Evolutionary conservation across 108 stramenopile species (phyloP).

Genomic region (Skeletonema grethae): DNA sequence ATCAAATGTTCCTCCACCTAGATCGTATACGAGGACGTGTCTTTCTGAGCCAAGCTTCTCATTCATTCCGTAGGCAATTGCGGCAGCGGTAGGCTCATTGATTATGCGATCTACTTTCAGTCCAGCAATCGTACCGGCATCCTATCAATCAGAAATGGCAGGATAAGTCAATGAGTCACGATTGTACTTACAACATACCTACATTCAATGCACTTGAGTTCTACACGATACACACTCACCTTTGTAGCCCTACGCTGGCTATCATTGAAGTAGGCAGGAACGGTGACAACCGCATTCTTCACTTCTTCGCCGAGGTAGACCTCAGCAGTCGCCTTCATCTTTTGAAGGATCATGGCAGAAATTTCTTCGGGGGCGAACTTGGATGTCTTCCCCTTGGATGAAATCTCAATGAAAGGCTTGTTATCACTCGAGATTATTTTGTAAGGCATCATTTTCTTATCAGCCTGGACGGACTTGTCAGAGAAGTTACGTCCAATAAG

Average conservation of each 20-base stretch:
- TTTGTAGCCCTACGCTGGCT: slow-evolving; percentile 90
- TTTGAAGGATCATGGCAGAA: slow-evolving; percentile 76
- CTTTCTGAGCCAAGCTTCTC: slow-evolving; percentile 74
- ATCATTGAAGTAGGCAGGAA: slow-evolving; percentile 92
- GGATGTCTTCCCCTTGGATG: slow-evolving; percentile 59
- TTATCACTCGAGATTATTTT: slow-evolving; percentile 71
- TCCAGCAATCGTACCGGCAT: slow-evolving; percentile 76
- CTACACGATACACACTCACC: not conserved
- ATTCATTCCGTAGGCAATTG: slow-evolving; percentile 82
- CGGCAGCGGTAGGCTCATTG: slow-evolving; percentile 88
- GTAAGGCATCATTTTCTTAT: slow-evolving; percentile 85
- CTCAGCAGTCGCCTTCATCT: slow-evolving; percentile 82
- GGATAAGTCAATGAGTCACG: not conserved
- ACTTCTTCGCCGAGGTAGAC: slow-evolving; percentile 70
- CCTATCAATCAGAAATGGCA: slow-evolving; percentile 24
- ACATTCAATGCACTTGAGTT: not conserved
- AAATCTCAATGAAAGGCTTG: slow-evolving; percentile 88
- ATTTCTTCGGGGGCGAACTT: slow-evolving; percentile 80
- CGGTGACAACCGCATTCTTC: slow-evolving; percentile 80
- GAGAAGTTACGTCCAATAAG: slow-evolving; percentile 72
- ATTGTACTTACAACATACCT: not conserved
- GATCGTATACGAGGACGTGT: slow-evolving; percentile 75
- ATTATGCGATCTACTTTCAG: slow-evolving; percentile 77
- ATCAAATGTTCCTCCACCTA: slow-evolving; percentile 83
- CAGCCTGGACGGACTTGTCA: slow-evolving; percentile 77